These are phyloP conservation scores for Heritiera fomes DNA, from an alignment of 345 rosid genomes.

Conservation along the genomic window DNA sequence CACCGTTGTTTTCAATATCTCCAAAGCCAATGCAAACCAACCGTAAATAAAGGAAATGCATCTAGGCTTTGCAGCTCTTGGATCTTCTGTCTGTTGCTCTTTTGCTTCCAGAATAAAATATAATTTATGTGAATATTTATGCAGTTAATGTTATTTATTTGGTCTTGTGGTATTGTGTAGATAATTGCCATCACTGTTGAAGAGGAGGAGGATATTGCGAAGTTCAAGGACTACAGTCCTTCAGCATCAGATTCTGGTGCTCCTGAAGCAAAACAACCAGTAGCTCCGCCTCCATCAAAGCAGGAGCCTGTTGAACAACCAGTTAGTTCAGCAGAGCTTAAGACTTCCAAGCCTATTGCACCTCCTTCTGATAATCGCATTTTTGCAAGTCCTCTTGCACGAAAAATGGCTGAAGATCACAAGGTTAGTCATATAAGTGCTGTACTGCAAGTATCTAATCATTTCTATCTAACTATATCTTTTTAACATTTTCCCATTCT, in stretches of 20 bases:
- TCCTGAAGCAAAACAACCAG: constrained; percentile 46
- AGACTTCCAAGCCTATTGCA: constrained; percentile 49
- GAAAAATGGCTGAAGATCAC: constrained; percentile 85
- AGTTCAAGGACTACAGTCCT: constrained; percentile 88
- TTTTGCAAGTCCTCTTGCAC: constrained; percentile 93
- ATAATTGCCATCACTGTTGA: constrained; percentile 88
- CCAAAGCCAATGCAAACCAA: no score
- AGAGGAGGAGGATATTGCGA: constrained; percentile 79
- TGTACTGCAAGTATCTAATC: background rate
- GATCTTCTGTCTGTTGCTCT: background rate
- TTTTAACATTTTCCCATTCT: constrained; percentile 10
- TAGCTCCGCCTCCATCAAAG: constrained; percentile 60
- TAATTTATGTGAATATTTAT: constrained; percentile 6
- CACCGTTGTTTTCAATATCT: no score
- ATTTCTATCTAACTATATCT: background rate
- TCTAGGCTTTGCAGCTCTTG: constrained; percentile 5
- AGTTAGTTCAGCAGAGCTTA: constrained; percentile 61
- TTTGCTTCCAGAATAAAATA: background rate
- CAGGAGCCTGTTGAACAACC: constrained; percentile 60
- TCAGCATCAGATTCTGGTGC: constrained; percentile 44
- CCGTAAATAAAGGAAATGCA: background rate
- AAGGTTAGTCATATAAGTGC: constrained; percentile 44
- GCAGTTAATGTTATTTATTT: constrained; percentile 6
- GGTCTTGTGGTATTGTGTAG: constrained; percentile 36
- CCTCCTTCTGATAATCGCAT: constrained; percentile 61